A percentile compares a stretch with the other conserved stretches of the same genome.
Evolutionary conservation across 1,284 basidiomycete species (phyloP).

Genomic region (Exobasidium rhododendri): DNA sequence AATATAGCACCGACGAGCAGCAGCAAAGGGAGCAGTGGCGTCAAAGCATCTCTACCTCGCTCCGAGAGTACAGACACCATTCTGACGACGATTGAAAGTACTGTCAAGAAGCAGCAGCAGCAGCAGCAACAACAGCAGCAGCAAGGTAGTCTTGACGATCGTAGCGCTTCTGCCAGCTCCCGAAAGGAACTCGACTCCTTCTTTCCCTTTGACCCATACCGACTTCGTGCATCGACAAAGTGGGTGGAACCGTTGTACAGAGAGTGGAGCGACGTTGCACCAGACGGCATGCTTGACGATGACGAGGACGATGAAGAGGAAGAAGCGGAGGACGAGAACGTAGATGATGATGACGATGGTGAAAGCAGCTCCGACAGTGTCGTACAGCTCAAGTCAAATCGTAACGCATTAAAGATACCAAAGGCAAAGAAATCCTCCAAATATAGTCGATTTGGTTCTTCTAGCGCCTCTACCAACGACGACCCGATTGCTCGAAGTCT

Average conservation of each 20-base stretch:
- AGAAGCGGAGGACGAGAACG: constrained; percentile 32
- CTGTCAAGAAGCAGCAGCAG: not conserved
- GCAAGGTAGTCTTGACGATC: not conserved
- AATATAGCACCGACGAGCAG: not conserved
- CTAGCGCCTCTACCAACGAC: constrained; percentile 1
- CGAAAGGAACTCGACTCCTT: constrained; percentile 72
- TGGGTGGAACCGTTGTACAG: constrained; percentile 61
- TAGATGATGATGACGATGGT: constrained; percentile 18
- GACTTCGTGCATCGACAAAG: constrained; percentile 63
- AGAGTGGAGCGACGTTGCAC: constrained; percentile 60
- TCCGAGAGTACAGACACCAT: not conserved
- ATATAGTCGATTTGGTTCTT: not conserved
- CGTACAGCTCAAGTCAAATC: not conserved
- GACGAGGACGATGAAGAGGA: constrained; percentile 38
- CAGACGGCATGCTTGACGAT: constrained; percentile 25
- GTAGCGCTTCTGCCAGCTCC: not conserved
- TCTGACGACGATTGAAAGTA: not conserved
- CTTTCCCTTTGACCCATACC: constrained; percentile 98
- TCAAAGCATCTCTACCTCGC: not conserved
- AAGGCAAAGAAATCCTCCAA: not conserved
- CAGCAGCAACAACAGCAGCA: not conserved
- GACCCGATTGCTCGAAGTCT: not conserved
- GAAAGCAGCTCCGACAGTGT: not conserved
- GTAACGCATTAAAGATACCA: not conserved
- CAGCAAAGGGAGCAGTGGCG: not conserved